Base-by-base conservation (phyloP, 345 rosid genomes). In the Iberis pinnata region DNA sequence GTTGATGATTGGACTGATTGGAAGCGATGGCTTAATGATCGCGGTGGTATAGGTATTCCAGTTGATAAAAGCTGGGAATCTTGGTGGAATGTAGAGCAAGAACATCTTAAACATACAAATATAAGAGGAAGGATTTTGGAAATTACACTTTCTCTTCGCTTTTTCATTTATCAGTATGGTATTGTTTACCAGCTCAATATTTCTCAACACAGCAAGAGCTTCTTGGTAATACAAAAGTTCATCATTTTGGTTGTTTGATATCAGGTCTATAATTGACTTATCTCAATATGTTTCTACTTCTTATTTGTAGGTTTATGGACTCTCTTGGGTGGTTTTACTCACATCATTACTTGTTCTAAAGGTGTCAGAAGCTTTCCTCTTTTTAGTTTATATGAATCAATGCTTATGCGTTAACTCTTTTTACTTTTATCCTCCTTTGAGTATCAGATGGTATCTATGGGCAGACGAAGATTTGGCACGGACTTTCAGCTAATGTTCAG, bases 1-100 rank as follows among this genome's bases (percentile, higher is more conserved):
- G 90, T 77, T 60, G 98, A 92, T 32, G 97, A 92, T 69, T 81
- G 98, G 99, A 79, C 94, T 26, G 97, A 92, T 66, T 92, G 98
- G 98, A 92, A 85, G 69, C 63, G 95, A 33, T 88, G 98, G 98
- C 82, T 88, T 82, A 83, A 89, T 5, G 83, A 85, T 72, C 81
- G 84, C 0, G 95, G 98, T 56, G 86, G 97, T 49, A 92, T 88
- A 16, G 97, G 95, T 24, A 92, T 92, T 32, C 75, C 65, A 1
- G 45, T 65, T 9, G 77, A 81, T 11, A 76, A 66, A 65, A 88
- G 99, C 69, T 92, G 99, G 97, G 97, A 92, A 67, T 92, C 97
- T 0, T 92, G 99, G 99, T 86, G 97, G 97, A 86, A 78, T 13
- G 72, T 50, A 25, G 99, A 88, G 64, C 97, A 80, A 38, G 94